Percentiles rank a stretch among this genome's conserved stretches.
phyloP scores from a whole-genome alignment of 1,284 basidiomycete genomes.

The Ustilago shanxiensis region DNA sequence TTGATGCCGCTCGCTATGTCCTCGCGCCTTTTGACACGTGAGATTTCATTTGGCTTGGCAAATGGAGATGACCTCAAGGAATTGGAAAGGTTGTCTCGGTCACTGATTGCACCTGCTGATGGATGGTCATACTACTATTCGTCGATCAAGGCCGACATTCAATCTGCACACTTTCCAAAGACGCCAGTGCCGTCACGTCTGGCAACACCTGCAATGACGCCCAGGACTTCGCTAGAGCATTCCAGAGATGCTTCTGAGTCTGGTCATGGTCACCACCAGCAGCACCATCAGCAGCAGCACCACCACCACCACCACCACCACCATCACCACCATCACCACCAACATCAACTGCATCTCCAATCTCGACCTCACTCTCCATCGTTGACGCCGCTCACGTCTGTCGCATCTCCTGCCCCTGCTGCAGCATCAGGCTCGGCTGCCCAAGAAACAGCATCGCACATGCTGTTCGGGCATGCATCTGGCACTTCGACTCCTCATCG shows the following conservation, averaged over 20 bases:
- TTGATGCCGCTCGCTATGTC: slow-evolving; percentile 75
- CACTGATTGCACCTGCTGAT: slow-evolving; percentile 73
- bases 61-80: slow-evolving; percentile 75
- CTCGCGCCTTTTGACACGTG: slow-evolving; percentile 76
- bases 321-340: background rate
- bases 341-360: slow-evolving; percentile 21
- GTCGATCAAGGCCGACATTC: slow-evolving; percentile 54
- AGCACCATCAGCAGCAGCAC: background rate
- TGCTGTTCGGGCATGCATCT: slow-evolving; percentile 11
- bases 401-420: slow-evolving; percentile 1
- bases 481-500: slow-evolving; percentile 35
- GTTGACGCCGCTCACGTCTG: slow-evolving; percentile 14
- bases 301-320: slow-evolving; percentile 17
- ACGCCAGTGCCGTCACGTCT: slow-evolving; percentile 50
- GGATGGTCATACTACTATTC: slow-evolving; percentile 77
- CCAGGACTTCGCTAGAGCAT: slow-evolving; percentile 41
- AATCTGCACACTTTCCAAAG: slow-evolving; percentile 45
- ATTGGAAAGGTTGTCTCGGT: slow-evolving; percentile 72
- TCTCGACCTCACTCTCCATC: slow-evolving; percentile 35
- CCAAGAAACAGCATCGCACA: slow-evolving; percentile 14
- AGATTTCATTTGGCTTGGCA: slow-evolving; percentile 78
- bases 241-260: slow-evolving; percentile 28
- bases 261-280: slow-evolving; percentile 19
- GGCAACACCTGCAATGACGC: slow-evolving; percentile 38
- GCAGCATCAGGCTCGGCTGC: background rate